A percentile compares a stretch with the other conserved stretches of the same genome.
These are phyloP conservation scores for Eucalyptus rudis DNA, from an alignment of 345 rosid species.

Conservation along the genomic window DNA sequence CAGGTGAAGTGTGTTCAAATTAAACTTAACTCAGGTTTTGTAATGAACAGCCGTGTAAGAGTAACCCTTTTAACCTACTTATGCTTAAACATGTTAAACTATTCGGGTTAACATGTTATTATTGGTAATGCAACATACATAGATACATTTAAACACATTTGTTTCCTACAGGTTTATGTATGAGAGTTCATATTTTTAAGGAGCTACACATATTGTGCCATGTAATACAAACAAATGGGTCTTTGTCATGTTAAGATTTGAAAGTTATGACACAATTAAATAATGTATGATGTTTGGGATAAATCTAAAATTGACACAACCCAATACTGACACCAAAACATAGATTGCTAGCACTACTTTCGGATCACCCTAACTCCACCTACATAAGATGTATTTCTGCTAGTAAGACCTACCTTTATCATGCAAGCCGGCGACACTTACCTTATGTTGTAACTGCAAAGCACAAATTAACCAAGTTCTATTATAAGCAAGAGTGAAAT, in stretches of 20 bases:
- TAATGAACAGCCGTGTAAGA: background rate
- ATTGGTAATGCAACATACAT: background rate
- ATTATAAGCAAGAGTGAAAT: background rate
- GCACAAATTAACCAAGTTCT: background rate
- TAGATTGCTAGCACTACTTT: background rate
- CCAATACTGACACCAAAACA: background rate
- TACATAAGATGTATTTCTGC: background rate
- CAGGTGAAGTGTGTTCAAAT: background rate
- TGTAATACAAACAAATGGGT: background rate
- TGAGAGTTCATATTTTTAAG: background rate
- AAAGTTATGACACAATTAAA: background rate
- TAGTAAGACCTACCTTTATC: slow-evolving; percentile 60
- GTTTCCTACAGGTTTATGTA: background rate
- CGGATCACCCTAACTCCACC: background rate
- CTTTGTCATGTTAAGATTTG: background rate
- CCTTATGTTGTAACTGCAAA: slow-evolving; percentile 49
- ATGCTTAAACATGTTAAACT: background rate
- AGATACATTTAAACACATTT: background rate
- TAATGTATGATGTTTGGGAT: background rate
- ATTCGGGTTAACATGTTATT: background rate
- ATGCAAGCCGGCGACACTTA: slow-evolving; percentile 69
- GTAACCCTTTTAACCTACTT: background rate
- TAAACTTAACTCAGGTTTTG: background rate
- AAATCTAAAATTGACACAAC: background rate
- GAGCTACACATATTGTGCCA: background rate